Conservation (phyloP, 768 basidiomycete species). For the Podaxis rugospora region DNA sequence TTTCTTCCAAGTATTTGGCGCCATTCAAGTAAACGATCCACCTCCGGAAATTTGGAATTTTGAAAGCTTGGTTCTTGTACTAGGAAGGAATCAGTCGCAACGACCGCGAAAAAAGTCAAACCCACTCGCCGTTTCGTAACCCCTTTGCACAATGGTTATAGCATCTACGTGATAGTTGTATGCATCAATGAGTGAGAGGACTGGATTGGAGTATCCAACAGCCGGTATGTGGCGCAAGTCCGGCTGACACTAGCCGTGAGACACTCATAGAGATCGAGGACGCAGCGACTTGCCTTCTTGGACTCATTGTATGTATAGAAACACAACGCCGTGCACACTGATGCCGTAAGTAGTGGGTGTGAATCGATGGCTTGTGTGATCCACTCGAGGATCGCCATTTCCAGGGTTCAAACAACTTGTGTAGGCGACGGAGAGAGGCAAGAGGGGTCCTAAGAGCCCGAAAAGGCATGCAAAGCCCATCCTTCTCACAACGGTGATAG, state of each 20-base stretch:
- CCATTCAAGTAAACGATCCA: constrained; percentile 45
- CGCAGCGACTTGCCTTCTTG: neutral
- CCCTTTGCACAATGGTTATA: constrained; percentile 25
- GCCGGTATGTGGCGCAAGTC: constrained; percentile 27
- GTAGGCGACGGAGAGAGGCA: too few relatives aligned
- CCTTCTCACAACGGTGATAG: too few relatives aligned
- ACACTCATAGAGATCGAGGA: neutral
- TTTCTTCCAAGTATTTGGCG: constrained; percentile 35
- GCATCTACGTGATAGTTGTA: constrained; percentile 21
- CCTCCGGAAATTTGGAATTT: constrained; percentile 35
- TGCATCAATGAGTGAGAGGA: constrained; percentile 28
- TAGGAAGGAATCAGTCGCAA: neutral
- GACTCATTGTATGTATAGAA: neutral
- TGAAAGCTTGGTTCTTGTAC: constrained; percentile 32
- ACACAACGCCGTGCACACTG: neutral
- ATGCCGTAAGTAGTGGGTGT: neutral
- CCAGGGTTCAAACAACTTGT: too few relatives aligned
- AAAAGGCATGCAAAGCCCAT: too few relatives aligned
- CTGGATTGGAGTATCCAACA: constrained; percentile 27
- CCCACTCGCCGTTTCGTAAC: constrained; percentile 24
- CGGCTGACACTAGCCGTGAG: neutral
- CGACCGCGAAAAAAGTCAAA: neutral
- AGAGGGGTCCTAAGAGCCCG: too few relatives aligned
- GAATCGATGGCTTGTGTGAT: neutral
- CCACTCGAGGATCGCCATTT: neutral